These are phyloP conservation scores for Epichloe typhina DNA, from an alignment of 2,329 filamentous ascomycete species.

Conservation along the genomic window DNA sequence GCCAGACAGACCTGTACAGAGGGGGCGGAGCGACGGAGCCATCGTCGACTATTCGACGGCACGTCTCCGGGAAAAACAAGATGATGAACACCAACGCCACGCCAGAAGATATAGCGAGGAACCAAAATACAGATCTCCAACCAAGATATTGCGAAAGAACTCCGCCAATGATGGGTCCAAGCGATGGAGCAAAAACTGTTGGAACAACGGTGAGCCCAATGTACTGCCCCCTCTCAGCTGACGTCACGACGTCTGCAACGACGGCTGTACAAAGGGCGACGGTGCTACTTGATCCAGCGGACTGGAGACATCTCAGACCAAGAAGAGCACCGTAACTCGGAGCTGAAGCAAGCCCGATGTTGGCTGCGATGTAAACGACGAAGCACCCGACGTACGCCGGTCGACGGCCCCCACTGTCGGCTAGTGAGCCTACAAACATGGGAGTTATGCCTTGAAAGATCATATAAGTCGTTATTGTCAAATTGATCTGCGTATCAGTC, in stretches of 20 bases:
- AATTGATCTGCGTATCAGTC: constrained; percentile 28
- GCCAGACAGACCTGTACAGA: constrained; percentile 22
- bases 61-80: constrained; percentile 42
- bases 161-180: constrained; percentile 47
- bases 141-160: constrained; percentile 41
- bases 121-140: constrained; percentile 52
- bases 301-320: constrained; percentile 42
- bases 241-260: constrained; percentile 49
- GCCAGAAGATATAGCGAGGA: constrained; percentile 34
- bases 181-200: constrained; percentile 32
- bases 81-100: constrained; percentile 29
- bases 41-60: constrained; percentile 35
- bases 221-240: constrained; percentile 47
- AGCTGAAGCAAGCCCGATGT: constrained; percentile 38
- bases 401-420: constrained; percentile 39
- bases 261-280: constrained; percentile 45
- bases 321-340: constrained; percentile 37
- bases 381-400: constrained; percentile 42
- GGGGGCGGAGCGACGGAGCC: constrained; percentile 32
- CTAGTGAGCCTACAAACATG: constrained; percentile 41
- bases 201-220: constrained; percentile 39
- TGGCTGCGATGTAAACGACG: constrained; percentile 37
- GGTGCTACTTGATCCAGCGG: constrained; percentile 43
- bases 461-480: constrained; percentile 43
- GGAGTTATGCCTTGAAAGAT: constrained; percentile 48